Evolutionary conservation across 169 alveolate genomes (phyloP).

Genomic region (Neospora caninum): DNA sequence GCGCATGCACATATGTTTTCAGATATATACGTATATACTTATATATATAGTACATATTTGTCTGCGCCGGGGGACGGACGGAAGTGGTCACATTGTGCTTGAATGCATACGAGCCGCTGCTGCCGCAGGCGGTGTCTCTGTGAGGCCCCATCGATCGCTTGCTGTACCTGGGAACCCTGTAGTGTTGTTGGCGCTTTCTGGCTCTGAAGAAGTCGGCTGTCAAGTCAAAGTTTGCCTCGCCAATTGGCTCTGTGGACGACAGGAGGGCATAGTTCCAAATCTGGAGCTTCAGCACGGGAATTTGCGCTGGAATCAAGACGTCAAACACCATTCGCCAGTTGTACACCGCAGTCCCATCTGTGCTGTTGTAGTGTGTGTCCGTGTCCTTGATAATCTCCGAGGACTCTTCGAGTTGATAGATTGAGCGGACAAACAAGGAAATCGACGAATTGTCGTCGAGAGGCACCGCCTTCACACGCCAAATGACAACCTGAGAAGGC

Average conservation of each 20-base stretch:
- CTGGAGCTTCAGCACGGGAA: constrained; percentile 85
- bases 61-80: too few relatives aligned
- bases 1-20: neutral
- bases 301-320: constrained; percentile 87
- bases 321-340: constrained; percentile 90
- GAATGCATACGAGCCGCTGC: too few relatives aligned
- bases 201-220: constrained; percentile 84
- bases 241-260: constrained; percentile 83
- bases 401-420: constrained; percentile 81
- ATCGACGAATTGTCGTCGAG: constrained; percentile 84
- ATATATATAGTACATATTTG: too few relatives aligned
- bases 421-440: constrained; percentile 87
- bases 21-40: too few relatives aligned
- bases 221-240: constrained; percentile 85
- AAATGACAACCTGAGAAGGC: constrained; percentile 79
- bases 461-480: constrained; percentile 88
- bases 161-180: constrained; percentile 78
- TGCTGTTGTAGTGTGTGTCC: constrained; percentile 90
- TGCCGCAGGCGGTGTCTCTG: too few relatives aligned
- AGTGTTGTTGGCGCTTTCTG: constrained; percentile 77
- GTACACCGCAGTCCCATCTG: constrained; percentile 88
- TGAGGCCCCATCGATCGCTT: neutral
- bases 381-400: constrained; percentile 77
- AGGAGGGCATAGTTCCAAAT: constrained; percentile 79
- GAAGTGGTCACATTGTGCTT: too few relatives aligned